phyloP scores from a whole-genome alignment of 805 yeast species.

The Cyberlindnera meyerae region DNA sequence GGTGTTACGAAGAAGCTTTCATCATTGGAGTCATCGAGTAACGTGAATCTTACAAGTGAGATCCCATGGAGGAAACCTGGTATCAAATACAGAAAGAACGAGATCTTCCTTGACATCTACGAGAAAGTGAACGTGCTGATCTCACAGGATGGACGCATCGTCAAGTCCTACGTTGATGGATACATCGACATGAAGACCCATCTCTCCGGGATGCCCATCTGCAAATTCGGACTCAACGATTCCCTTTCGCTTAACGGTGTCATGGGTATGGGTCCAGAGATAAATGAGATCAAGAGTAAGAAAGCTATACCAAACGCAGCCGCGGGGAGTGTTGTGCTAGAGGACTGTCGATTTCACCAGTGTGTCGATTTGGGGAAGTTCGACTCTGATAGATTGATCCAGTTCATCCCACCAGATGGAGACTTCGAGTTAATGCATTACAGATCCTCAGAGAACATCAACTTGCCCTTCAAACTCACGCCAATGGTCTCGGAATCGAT shows the following conservation, averaged over 20 bases:
- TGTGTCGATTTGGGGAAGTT: constrained; percentile 73
- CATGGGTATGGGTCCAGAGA: constrained; percentile 11
- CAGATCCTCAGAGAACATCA: constrained; percentile 51
- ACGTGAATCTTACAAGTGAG: constrained; percentile 14
- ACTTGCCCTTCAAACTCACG: constrained; percentile 64
- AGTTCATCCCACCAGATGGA: constrained; percentile 85
- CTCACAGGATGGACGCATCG: constrained; percentile 56
- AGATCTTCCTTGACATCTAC: constrained; percentile 67
- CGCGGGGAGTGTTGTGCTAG: constrained; percentile 50
- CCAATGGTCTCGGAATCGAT: constrained; percentile 43
- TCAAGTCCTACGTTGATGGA: constrained; percentile 75
- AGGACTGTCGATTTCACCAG: constrained; percentile 82
- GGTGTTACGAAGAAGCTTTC: neutral
- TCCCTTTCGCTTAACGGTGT: constrained; percentile 28
- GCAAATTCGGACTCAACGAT: constrained; percentile 75
- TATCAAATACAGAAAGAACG: constrained; percentile 75
- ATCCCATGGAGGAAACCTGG: constrained; percentile 67
- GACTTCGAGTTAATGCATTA: constrained; percentile 79
- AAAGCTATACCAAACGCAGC: constrained; percentile 36
- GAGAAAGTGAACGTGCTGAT: constrained; percentile 73
- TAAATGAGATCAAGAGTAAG: constrained; percentile 28
- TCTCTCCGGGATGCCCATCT: constrained; percentile 76
- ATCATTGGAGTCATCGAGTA: no score
- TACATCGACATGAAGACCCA: constrained; percentile 64
- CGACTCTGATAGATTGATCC: constrained; percentile 58